These are phyloP conservation scores for Lactarius indigo DNA, from an alignment of 768 basidiomycete species.

Conservation along the genomic window DNA sequence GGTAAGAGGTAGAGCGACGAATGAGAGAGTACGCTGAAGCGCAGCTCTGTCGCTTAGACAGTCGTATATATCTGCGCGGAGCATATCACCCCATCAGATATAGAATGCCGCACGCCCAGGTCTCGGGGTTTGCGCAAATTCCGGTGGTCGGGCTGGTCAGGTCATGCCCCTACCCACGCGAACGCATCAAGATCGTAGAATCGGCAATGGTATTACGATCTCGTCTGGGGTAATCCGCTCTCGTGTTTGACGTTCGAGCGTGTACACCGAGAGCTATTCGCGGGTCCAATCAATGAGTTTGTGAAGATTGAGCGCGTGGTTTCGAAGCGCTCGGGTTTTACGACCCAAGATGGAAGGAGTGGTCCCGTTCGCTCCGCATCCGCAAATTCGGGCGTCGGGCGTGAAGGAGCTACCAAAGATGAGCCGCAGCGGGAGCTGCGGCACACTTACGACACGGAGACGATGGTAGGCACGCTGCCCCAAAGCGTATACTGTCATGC, in stretches of 20 bases:
- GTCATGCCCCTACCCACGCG: neutral
- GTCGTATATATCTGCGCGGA: constrained; percentile 17
- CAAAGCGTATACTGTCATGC: neutral
- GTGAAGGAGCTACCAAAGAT: neutral
- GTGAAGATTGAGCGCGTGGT: neutral
- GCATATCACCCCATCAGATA: neutral
- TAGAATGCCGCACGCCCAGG: neutral
- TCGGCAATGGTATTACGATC: neutral
- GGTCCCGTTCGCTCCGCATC: neutral
- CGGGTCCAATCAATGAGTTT: neutral
- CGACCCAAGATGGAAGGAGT: constrained; percentile 12
- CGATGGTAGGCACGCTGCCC: neutral
- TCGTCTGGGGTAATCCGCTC: neutral
- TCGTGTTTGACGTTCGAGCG: constrained; percentile 9
- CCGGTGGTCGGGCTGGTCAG: neutral
- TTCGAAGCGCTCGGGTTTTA: neutral
- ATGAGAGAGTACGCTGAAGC: neutral
- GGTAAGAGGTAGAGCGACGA: too few species aligned
- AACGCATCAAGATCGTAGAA: neutral
- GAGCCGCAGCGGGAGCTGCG: constrained; percentile 2
- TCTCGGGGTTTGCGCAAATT: constrained; percentile 4
- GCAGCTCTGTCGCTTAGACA: neutral
- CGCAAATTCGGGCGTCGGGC: neutral
- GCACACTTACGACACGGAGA: neutral
- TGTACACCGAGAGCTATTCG: neutral